Conservation (phyloP, 495 filamentous ascomycete genomes). For the Penicillium flavigenum region DNA sequence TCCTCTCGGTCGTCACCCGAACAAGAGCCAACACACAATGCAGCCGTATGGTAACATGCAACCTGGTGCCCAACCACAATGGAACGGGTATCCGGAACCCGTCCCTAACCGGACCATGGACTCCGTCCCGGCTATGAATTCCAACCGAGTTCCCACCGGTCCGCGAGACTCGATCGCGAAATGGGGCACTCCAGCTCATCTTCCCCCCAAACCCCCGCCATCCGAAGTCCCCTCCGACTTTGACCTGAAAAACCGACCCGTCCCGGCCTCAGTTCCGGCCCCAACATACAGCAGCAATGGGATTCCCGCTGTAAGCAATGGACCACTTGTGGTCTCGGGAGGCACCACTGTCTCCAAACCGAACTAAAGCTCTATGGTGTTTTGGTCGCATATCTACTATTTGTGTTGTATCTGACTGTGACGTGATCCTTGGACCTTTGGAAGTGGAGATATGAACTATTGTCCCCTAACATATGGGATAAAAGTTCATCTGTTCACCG, state of each 20-base stretch:
- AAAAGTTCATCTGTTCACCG: slow-evolving; percentile 1
- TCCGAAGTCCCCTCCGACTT: slow-evolving; percentile 50
- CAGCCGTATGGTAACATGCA: slow-evolving; percentile 33
- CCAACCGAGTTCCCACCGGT: slow-evolving; percentile 24
- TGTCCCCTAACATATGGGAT: neutral
- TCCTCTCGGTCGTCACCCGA: slow-evolving; percentile 31
- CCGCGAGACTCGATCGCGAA: slow-evolving; percentile 49
- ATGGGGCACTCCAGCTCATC: slow-evolving; percentile 56
- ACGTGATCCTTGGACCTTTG: neutral
- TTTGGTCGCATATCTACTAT: neutral
- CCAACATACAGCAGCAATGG: slow-evolving; percentile 29
- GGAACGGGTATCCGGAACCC: slow-evolving; percentile 39
- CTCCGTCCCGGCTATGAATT: neutral
- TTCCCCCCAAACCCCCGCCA: slow-evolving; percentile 56
- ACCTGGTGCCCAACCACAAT: slow-evolving; percentile 28
- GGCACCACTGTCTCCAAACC: slow-evolving; percentile 28
- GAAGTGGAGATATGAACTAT: neutral
- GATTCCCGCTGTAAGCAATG: slow-evolving; percentile 29
- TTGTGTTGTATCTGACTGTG: neutral
- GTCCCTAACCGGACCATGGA: slow-evolving; percentile 12
- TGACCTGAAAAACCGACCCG: slow-evolving; percentile 38
- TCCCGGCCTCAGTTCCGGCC: slow-evolving; percentile 18
- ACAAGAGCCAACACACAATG: slow-evolving; percentile 34
- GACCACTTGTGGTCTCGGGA: slow-evolving; percentile 48
- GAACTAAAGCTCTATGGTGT: slow-evolving; percentile 19